Conservation (phyloP, 768 basidiomycete genomes). For the Dioszegia hungarica region DNA sequence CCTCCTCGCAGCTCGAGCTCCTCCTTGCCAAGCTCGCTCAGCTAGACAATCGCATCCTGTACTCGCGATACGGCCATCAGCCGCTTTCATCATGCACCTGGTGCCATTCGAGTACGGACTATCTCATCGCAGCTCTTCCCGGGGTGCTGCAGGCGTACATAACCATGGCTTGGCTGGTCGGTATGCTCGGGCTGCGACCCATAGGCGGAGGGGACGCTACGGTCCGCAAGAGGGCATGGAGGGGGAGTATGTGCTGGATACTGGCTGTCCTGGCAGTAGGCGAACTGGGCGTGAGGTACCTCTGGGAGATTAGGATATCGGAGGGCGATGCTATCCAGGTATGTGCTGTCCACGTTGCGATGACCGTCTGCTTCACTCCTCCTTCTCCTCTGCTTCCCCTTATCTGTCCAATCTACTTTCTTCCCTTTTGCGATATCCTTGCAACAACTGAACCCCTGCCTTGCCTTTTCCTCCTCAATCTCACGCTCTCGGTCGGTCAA, state of each 20-base stretch:
- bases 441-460: too few relatives aligned
- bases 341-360: constrained; percentile 9
- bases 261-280: constrained; percentile 6
- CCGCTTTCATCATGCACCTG: constrained; percentile 23
- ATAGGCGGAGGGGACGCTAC: constrained; percentile 1
- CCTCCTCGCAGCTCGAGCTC: constrained; percentile 17
- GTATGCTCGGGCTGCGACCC: constrained; percentile 4
- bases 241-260: constrained; percentile 16
- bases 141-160: constrained; percentile 20
- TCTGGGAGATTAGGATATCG: constrained; percentile 23
- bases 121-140: constrained; percentile 18
- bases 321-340: constrained; percentile 35
- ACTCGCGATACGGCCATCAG: constrained; percentile 35
- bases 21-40: constrained; percentile 25
- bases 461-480: too few relatives aligned
- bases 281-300: constrained; percentile 24
- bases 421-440: too few relatives aligned
- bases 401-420: too few relatives aligned
- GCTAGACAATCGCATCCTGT: constrained; percentile 31
- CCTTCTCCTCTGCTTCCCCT: too few relatives aligned
- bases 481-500: too few relatives aligned
- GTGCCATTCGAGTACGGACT: constrained; percentile 21
- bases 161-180: constrained; percentile 15
- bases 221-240: constrained; percentile 17
- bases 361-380: background rate